Conservation (phyloP, 768 basidiomycete genomes). For the Phallus indusiatus region DNA sequence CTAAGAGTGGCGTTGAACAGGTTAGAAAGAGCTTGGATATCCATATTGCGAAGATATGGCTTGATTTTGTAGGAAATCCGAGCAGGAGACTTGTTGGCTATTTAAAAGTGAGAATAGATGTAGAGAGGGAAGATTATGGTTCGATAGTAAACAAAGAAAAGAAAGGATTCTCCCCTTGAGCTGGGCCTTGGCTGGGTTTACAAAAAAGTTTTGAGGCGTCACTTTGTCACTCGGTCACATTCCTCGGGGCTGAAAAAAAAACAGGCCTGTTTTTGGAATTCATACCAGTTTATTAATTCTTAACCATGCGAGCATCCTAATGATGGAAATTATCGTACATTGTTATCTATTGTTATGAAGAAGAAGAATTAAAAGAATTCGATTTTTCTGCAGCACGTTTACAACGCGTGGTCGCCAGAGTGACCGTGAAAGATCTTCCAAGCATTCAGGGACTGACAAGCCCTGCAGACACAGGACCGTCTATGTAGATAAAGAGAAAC, state of each 20-base stretch:
- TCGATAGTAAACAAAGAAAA: neutral
- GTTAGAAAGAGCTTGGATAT: slow-evolving; percentile 44
- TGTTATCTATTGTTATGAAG: too few relatives aligned
- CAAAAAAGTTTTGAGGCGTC: slow-evolving; percentile 4
- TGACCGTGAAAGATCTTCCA: too few relatives aligned
- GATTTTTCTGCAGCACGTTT: too few relatives aligned
- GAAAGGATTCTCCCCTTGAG: neutral
- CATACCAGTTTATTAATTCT: neutral
- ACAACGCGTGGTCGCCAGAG: too few relatives aligned
- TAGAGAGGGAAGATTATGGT: neutral
- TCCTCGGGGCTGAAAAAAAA: neutral
- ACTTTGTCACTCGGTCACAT: slow-evolving; percentile 1
- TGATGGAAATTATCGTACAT: too few relatives aligned
- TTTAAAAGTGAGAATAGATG: neutral
- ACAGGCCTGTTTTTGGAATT: neutral
- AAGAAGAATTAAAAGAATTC: too few relatives aligned
- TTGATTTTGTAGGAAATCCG: neutral
- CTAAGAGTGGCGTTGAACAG: slow-evolving; percentile 76
- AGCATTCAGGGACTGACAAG: too few relatives aligned
- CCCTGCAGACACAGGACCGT: too few relatives aligned
- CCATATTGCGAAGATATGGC: slow-evolving; percentile 13
- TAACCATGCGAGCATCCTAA: neutral
- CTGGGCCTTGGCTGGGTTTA: neutral
- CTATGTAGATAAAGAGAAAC: too few relatives aligned
- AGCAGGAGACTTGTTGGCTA: neutral